phyloP scores from a whole-genome alignment of 768 basidiomycete genomes.

The Phylloporus sp. region DNA sequence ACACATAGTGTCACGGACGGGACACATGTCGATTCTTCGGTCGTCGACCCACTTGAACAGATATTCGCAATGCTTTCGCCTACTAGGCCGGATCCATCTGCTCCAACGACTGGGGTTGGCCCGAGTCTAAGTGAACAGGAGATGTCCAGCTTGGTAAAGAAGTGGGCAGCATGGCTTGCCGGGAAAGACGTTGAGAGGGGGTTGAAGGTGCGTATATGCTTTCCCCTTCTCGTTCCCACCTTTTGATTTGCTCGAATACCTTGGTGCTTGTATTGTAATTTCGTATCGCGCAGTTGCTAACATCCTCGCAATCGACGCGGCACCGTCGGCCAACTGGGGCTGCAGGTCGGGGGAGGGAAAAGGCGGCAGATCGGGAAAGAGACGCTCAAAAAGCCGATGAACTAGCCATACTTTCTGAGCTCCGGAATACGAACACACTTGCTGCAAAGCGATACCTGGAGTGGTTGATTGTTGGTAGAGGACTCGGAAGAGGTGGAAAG shows the following conservation, averaged over 20 bases:
- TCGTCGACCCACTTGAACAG: slow-evolving; percentile 25
- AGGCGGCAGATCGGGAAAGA: slow-evolving; percentile 18
- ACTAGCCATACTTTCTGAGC: slow-evolving; percentile 26
- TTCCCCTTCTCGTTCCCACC: background rate
- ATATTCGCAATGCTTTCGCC: slow-evolving; percentile 25
- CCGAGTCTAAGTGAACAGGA: slow-evolving; percentile 23
- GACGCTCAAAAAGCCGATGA: slow-evolving; percentile 23
- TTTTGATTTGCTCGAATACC: background rate
- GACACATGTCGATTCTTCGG: slow-evolving; percentile 19
- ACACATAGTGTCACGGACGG: slow-evolving; percentile 24
- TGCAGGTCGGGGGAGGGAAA: slow-evolving; percentile 20
- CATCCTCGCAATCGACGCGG: slow-evolving; percentile 14
- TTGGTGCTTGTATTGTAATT: background rate
- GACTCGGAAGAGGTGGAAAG: slow-evolving; percentile 27
- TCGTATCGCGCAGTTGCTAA: slow-evolving; percentile 16
- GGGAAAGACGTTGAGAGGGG: slow-evolving; percentile 64
- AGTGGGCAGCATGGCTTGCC: slow-evolving; percentile 80
- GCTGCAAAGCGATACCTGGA: slow-evolving; percentile 75
- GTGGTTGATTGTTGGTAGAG: slow-evolving; percentile 68
- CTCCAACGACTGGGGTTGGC: background rate
- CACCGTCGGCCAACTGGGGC: slow-evolving; percentile 19
- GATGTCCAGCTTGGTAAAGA: slow-evolving; percentile 57
- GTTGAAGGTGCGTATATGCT: slow-evolving; percentile 48
- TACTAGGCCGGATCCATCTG: slow-evolving; percentile 4
- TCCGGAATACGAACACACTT: slow-evolving; percentile 18